phyloP scores from a whole-genome alignment of 306 rosid species.

The Gillenia trifoliata region DNA sequence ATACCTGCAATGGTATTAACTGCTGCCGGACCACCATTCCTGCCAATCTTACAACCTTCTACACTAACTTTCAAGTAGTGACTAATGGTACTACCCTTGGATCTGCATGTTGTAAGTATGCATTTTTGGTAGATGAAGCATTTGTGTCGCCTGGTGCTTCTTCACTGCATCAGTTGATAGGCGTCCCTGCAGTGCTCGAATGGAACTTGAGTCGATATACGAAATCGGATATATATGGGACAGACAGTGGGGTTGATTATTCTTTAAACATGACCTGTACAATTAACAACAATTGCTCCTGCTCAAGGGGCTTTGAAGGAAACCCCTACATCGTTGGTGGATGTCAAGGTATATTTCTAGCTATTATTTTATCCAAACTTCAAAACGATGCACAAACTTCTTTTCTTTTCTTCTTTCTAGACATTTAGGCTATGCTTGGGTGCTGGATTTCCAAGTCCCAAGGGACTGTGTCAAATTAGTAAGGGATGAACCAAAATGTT shows the following conservation, averaged over 20 bases:
- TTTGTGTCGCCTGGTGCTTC: neutral
- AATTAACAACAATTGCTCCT: neutral
- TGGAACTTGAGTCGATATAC: neutral
- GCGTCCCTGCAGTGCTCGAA: neutral
- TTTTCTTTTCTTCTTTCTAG: too few species aligned
- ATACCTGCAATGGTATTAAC: neutral
- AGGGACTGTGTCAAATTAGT: too few species aligned
- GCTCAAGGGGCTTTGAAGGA: neutral
- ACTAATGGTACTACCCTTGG: too few species aligned
- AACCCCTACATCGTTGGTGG: constrained; percentile 5
- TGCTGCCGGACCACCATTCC: constrained; percentile 12
- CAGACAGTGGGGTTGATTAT: accelerated
- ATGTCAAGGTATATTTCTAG: constrained; percentile 4
- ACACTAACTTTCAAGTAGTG: neutral
- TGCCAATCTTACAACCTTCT: neutral
- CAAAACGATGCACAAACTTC: neutral
- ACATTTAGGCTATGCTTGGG: neutral
- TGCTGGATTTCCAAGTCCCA: too few species aligned
- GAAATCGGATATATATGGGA: neutral
- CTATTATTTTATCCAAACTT: neutral
- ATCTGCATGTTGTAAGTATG: neutral
- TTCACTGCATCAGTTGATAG: neutral
- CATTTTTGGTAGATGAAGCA: neutral
- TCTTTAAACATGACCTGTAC: accelerated
- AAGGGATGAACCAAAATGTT: too few species aligned